phyloP scores from a whole-genome alignment of 1,284 basidiomycete genomes.

The Ustanciosporium gigantosporum region DNA sequence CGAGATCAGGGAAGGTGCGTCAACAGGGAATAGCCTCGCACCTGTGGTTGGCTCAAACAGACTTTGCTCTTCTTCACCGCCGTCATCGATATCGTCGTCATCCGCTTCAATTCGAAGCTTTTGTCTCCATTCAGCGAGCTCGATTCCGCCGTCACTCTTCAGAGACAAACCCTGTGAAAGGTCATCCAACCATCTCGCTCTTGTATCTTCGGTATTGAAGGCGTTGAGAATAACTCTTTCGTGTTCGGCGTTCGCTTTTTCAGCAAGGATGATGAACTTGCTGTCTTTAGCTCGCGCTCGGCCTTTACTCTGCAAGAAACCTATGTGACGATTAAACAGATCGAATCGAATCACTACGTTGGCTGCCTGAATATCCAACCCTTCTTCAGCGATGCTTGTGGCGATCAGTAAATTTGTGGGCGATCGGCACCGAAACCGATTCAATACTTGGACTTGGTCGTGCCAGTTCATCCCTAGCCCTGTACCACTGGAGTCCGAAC shows the following conservation, averaged over 20 bases:
- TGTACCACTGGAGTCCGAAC: constrained; percentile 6
- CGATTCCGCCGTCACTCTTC: not conserved
- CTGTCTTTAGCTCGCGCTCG: constrained; percentile 31
- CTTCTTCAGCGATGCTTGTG: constrained; percentile 49
- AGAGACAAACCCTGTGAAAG: constrained; percentile 8
- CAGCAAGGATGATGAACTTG: constrained; percentile 36
- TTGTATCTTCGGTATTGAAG: constrained; percentile 12
- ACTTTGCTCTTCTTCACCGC: not conserved
- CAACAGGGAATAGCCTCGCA: constrained; percentile 29
- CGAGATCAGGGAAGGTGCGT: constrained; percentile 25
- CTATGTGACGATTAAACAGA: constrained; percentile 42
- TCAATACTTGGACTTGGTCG: constrained; percentile 35
- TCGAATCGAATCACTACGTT: constrained; percentile 52
- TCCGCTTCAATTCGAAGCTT: constrained; percentile 11
- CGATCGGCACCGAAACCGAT: constrained; percentile 27
- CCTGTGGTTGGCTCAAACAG: constrained; percentile 23
- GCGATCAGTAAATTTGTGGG: constrained; percentile 49
- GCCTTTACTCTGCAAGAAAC: constrained; percentile 43
- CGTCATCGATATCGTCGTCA: constrained; percentile 3
- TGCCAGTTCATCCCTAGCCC: constrained; percentile 39
- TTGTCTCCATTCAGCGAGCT: constrained; percentile 13
- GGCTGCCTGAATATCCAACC: constrained; percentile 45
- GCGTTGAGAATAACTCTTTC: constrained; percentile 12
- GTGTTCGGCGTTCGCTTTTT: constrained; percentile 19
- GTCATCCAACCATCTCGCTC: constrained; percentile 23